Conservation (phyloP, 176 grass and related monocot species). For the Triticum monococcum region DNA sequence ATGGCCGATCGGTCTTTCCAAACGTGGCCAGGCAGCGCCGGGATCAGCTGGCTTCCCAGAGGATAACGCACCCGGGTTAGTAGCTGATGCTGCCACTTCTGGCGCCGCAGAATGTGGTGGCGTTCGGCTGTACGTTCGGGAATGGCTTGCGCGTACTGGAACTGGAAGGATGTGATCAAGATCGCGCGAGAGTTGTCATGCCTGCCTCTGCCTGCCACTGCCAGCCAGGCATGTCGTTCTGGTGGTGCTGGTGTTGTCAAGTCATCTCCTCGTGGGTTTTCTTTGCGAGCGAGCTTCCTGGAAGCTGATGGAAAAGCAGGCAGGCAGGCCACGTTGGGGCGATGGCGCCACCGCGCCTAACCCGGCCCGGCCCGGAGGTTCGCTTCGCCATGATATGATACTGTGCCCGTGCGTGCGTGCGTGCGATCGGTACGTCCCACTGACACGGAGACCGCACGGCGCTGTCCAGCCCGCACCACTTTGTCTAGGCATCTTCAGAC, state of each 20-base stretch:
- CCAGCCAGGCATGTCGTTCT: not conserved
- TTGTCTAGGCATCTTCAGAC: not conserved
- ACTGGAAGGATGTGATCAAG: not conserved
- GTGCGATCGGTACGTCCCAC: conserved; percentile 18
- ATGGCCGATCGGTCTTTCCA: not conserved
- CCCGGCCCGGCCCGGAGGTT: not conserved
- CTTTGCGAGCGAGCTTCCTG: not conserved
- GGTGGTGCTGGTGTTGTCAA: no score
- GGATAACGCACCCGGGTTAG: not conserved
- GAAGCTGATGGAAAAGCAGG: not conserved
- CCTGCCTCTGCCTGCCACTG: no score
- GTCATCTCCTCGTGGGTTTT: no score
- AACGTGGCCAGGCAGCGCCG: not conserved
- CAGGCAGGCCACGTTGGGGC: not conserved
- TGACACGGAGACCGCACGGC: not conserved
- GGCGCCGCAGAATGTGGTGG: not conserved
- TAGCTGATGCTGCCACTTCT: not conserved
- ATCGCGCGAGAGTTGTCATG: not conserved
- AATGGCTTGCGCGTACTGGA: not conserved
- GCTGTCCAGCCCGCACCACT: not conserved
- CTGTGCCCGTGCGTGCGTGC: not conserved
- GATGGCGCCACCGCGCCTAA: conserved; percentile 15
- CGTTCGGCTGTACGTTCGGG: not conserved
- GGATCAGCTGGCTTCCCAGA: not conserved
- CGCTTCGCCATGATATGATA: not conserved